Base-by-base conservation (phyloP, 768 basidiomycete genomes). In the Collybiopsis luxurians region DNA sequence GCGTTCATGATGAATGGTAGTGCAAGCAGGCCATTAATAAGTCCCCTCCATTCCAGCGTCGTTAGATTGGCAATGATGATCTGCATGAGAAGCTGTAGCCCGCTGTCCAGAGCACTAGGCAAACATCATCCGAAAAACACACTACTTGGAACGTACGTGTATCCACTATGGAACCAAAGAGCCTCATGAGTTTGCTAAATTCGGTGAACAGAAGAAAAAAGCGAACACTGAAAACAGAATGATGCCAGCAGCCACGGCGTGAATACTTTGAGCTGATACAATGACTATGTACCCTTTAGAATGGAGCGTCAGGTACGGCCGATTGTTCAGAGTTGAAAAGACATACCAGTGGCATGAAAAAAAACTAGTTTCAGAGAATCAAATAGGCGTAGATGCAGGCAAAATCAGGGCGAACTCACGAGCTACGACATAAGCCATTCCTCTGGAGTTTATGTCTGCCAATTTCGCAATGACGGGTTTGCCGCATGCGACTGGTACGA, bases 381-480 rank as follows among this genome's bases (percentile, higher is more conserved):
- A 47, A 13, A 56, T 42, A 17, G n/a, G 3, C 17, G 12, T 13
- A 30, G 2, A 34, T 45, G 40, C 19, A 11, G 17, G 15, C 42
- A 15, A 17, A 42, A 17, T 36, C 27, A 19, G 23, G n/a, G 3
- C 15, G 42, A 17, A 79, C 82, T 73, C 61, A 84, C 83, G 64
- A 55, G 86, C 82, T 38, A 78, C 59, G 27, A 78, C 71, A 64
- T 84, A 90, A 1, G 87, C 84, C 40, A 76, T 77, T 19, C 84
- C 85, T 62, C 89, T 79, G 23, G 88, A 89, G 13, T 80, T 73
- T 7, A 87, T 82, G 66, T 91, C 89, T 9, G 88, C 83, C 39
- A 89, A 67, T 69, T 90, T 90, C 1, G 89, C 88, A 59, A 89
- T 82, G 36, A 87, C 74, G 1, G 89, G 89, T 70, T 90, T 89